phyloP scores from a whole-genome alignment of 202 grass and related monocot species.

The Setaria viridis region DNA sequence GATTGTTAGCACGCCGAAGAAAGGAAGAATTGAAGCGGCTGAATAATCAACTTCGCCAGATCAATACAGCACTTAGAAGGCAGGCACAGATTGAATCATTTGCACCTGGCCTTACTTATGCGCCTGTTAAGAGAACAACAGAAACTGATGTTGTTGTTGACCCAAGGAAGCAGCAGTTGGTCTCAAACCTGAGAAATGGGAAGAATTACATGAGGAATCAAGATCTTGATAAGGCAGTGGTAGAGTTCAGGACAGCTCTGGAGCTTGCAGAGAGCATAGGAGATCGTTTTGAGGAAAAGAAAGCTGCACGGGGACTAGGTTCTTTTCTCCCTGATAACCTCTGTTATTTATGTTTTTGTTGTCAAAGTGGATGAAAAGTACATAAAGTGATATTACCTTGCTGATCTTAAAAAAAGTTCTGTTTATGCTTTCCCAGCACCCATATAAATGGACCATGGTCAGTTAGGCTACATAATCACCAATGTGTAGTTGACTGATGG shows the following conservation, averaged over 20 bases:
- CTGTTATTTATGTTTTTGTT: conserved; percentile 24
- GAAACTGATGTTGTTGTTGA: conserved; percentile 69
- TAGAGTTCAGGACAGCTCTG: conserved; percentile 64
- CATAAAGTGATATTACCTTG: background rate
- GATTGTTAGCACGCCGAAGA: conserved; percentile 69
- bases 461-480: background rate
- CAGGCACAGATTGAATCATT: conserved; percentile 82
- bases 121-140: conserved; percentile 52
- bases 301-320: conserved; percentile 84
- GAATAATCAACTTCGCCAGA: conserved; percentile 75
- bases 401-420: background rate
- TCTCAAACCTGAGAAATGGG: conserved; percentile 56
- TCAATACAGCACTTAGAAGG: conserved; percentile 64
- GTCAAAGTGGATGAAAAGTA: background rate
- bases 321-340: conserved; percentile 25
- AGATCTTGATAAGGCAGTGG: conserved; percentile 58
- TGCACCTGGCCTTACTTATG: conserved; percentile 75
- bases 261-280: conserved; percentile 71
- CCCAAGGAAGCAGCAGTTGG: conserved; percentile 70
- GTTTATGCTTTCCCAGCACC: background rate
- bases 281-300: conserved; percentile 75
- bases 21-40: conserved; percentile 62
- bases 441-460: background rate
- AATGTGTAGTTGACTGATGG: background rate
- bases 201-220: conserved; percentile 67